Evolutionary conservation across 176 grass and related monocot genomes (phyloP).

Genomic region (Stipa capillata): DNA sequence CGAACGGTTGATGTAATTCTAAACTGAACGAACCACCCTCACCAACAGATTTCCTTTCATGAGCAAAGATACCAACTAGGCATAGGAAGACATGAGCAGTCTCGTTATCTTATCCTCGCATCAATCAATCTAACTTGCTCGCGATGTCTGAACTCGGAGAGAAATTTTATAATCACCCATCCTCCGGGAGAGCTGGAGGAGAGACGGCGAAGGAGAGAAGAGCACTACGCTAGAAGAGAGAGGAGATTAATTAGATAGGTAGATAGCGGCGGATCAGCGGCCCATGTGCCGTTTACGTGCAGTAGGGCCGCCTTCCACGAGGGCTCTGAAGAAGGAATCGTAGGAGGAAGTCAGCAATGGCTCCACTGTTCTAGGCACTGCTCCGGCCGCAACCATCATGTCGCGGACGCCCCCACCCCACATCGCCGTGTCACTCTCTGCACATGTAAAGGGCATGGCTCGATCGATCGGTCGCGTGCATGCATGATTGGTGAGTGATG

Average conservation of each 20-base stretch:
- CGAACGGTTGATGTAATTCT: too few species aligned
- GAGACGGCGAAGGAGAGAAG: not conserved
- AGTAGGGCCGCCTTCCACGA: not conserved
- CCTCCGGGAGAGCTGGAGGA: slow-evolving; percentile 19
- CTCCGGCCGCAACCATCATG: not conserved
- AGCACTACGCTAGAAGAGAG: not conserved
- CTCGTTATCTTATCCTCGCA: not conserved
- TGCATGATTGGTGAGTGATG: too few species aligned
- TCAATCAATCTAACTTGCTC: not conserved
- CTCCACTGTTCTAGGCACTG: too few species aligned
- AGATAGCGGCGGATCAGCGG: not conserved
- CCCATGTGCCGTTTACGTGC: not conserved
- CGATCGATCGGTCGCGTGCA: too few species aligned
- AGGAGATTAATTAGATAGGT: not conserved
- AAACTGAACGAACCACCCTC: too few species aligned
- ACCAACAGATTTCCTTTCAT: too few species aligned
- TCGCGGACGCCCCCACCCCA: too few species aligned
- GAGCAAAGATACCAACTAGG: too few species aligned
- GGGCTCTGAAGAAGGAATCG: not conserved
- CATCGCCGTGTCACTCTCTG: not conserved
- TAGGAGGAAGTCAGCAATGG: too few species aligned
- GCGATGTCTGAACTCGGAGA: not conserved
- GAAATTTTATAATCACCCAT: not conserved
- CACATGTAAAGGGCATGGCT: too few species aligned
- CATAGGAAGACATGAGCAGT: too few species aligned